Evolutionary conservation across 352 stramenopile species (phyloP).

Genomic region (Peronosclerospora sorghi): DNA sequence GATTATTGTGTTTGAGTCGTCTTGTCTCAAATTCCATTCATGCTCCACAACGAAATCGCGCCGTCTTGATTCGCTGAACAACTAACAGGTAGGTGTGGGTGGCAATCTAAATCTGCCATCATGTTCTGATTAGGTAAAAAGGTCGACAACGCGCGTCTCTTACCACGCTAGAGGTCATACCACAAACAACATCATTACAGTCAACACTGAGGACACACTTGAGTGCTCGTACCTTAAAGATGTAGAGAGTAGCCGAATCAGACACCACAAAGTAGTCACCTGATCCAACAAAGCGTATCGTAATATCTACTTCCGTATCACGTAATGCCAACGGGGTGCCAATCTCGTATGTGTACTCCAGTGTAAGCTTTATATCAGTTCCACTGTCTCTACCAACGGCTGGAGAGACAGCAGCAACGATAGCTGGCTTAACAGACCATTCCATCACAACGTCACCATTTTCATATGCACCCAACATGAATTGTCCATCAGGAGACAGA

Average conservation of each 20-base stretch:
- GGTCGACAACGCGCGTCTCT: slow-evolving; percentile 9
- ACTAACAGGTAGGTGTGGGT: slow-evolving; percentile 21
- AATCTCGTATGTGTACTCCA: slow-evolving; percentile 22
- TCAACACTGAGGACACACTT: no score
- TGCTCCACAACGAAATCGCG: slow-evolving; percentile 26
- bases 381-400: slow-evolving; percentile 19
- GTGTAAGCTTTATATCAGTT: slow-evolving; percentile 15
- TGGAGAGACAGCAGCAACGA: slow-evolving; percentile 8
- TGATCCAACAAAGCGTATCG: slow-evolving; percentile 23
- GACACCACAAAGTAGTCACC: slow-evolving; percentile 27
- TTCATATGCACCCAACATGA: slow-evolving; percentile 24
- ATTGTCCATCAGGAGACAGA: slow-evolving; percentile 22
- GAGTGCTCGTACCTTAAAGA: slow-evolving; percentile 25
- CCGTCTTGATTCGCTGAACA: slow-evolving; percentile 29
- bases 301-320: slow-evolving; percentile 8
- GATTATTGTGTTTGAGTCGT: neutral
- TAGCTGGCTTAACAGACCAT: slow-evolving; percentile 23
- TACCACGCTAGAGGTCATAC: slow-evolving; percentile 13
- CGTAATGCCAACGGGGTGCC: slow-evolving; percentile 3
- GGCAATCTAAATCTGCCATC: slow-evolving; percentile 30
- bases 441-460: slow-evolving; percentile 17
- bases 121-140: slow-evolving; percentile 18
- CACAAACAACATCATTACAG: neutral
- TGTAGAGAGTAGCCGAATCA: slow-evolving; percentile 15
- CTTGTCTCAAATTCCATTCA: slow-evolving; percentile 10